Percentiles rank a stretch among this genome's conserved stretches.
phyloP scores from a whole-genome alignment of 2,329 filamentous ascomycete species.

The Fusarium sp. region DNA sequence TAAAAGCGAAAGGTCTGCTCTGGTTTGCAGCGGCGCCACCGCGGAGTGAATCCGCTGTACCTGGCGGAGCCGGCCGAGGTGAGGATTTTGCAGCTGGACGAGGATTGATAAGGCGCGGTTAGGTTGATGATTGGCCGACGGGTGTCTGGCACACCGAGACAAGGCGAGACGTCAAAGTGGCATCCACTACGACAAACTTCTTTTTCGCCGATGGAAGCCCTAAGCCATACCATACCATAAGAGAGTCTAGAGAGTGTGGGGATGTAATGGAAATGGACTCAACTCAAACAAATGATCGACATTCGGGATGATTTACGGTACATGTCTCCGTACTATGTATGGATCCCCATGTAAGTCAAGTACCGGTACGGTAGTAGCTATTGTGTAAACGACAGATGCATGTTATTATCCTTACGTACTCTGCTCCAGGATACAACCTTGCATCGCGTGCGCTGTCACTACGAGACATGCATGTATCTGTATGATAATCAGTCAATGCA shows the following conservation, averaged over 20 bases:
- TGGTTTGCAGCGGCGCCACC: conserved; percentile 20
- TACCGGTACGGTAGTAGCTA: conserved; percentile 10
- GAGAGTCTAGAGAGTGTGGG: conserved; percentile 26
- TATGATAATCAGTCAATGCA: conserved; percentile 15
- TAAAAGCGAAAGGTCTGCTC: conserved; percentile 5
- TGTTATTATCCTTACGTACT: background rate
- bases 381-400: conserved; percentile 12
- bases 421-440: conserved; percentile 1
- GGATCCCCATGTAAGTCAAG: conserved; percentile 4
- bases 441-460: conserved; percentile 9
- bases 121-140: conserved; percentile 20
- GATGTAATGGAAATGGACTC: background rate
- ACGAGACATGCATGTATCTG: conserved; percentile 23
- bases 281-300: conserved; percentile 32
- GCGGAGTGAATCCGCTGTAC: conserved; percentile 17
- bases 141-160: background rate
- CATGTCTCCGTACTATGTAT: too few species aligned
- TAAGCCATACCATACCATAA: too few species aligned
- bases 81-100: background rate
- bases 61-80: conserved; percentile 42
- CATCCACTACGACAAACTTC: too few species aligned
- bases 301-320: conserved; percentile 22
- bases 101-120: conserved; percentile 14
- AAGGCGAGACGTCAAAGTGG: conserved; percentile 11
- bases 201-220: conserved; percentile 5